These are phyloP conservation scores for Roridomyces roridus DNA, from an alignment of 768 basidiomycete genomes.

Conservation along the genomic window DNA sequence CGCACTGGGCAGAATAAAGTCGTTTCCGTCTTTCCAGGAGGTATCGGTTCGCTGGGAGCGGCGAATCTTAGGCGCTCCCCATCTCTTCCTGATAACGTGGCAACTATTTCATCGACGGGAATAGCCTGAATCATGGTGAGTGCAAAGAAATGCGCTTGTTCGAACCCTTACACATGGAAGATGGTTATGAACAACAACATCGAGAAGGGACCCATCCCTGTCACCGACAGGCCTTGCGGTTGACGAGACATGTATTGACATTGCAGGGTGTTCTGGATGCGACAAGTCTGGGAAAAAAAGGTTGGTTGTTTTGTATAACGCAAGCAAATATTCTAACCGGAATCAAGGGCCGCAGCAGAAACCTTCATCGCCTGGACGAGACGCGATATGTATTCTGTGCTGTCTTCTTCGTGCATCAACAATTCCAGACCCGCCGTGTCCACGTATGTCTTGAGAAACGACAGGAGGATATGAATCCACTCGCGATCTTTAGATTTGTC, in stretches of 20 bases:
- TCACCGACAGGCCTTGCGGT: constrained; percentile 59
- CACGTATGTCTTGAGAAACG: constrained; percentile 75
- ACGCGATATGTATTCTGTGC: constrained; percentile 53
- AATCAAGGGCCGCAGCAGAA: constrained; percentile 57
- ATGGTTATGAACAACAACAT: constrained; percentile 65
- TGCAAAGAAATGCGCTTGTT: constrained; percentile 1
- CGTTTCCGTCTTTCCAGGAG: constrained; percentile 63
- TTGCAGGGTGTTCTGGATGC: constrained; percentile 71
- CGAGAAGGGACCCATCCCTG: constrained; percentile 70
- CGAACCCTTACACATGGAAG: constrained; percentile 69
- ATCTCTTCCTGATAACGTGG: constrained; percentile 69
- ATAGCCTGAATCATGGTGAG: constrained; percentile 52
- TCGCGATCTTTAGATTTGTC: constrained; percentile 69
- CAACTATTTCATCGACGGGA: constrained; percentile 63
- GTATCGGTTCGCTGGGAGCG: constrained; percentile 45
- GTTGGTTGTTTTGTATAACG: too few species aligned
- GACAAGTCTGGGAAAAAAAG: constrained; percentile 56
- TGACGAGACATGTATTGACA: constrained; percentile 57
- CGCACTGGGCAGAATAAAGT: constrained; percentile 78
- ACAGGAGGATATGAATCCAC: constrained; percentile 80
- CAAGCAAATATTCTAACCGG: constrained; percentile 45
- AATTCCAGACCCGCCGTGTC: constrained; percentile 59
- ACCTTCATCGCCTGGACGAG: constrained; percentile 56
- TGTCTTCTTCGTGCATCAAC: constrained; percentile 58
- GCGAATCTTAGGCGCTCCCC: constrained; percentile 66